These are phyloP conservation scores for Entomortierella parvispora DNA, from an alignment of 192 early-diverging fungal genomes.

Conservation along the genomic window DNA sequence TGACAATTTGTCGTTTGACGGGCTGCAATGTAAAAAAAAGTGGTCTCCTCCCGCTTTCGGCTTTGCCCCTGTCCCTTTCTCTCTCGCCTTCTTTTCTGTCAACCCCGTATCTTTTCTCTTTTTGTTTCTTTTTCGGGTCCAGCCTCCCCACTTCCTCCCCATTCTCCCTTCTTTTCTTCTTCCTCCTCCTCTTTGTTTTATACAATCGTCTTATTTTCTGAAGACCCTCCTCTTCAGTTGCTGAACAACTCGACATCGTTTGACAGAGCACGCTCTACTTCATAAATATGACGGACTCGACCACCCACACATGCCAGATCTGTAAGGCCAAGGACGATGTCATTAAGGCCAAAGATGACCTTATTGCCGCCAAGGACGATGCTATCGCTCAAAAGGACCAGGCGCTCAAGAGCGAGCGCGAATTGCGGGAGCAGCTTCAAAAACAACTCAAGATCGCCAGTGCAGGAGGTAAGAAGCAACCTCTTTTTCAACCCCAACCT, in stretches of 20 bases:
- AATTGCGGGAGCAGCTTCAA: constrained; percentile 36
- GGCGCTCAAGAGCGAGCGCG: constrained; percentile 29
- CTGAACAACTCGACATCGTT: no score
- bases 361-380: constrained; percentile 41
- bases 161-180: neutral
- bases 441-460: constrained; percentile 30
- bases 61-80: neutral
- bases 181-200: neutral
- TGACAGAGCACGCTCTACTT: no score
- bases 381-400: constrained; percentile 34
- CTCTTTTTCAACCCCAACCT: neutral
- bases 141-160: neutral
- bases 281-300: no score
- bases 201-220: neutral
- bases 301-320: constrained; percentile 11
- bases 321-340: constrained; percentile 37
- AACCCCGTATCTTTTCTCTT: neutral
- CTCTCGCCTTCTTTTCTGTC: neutral
- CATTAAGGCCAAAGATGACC: constrained; percentile 36
- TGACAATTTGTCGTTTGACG: no score
- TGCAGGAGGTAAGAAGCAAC: constrained; percentile 19
- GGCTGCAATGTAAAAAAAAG: no score
- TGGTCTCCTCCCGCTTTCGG: neutral
- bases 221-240: no score
- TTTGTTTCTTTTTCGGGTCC: neutral